phyloP scores from a whole-genome alignment of 177 flowering plant species.

The Tripterygium wilfordii region DNA sequence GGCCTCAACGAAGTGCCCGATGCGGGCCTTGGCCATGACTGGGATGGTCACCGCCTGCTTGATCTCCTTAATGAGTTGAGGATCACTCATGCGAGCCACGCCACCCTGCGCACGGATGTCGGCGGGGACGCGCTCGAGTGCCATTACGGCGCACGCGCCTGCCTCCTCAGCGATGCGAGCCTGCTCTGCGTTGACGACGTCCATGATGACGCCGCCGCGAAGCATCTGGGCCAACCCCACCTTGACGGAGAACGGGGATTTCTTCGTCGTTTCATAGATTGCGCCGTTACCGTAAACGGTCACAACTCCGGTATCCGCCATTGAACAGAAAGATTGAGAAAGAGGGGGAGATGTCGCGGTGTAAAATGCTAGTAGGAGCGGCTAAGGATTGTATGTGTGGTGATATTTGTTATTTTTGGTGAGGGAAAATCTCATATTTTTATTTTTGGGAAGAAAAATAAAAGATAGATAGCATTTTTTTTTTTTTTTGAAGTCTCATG shows the following conservation, averaged over 20 bases:
- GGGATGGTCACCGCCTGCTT: constrained; percentile 62
- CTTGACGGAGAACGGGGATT: constrained; percentile 63
- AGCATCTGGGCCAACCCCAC: constrained; percentile 71
- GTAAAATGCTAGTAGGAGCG: background rate
- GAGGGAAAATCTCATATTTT: too few species aligned
- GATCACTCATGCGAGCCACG: constrained; percentile 64
- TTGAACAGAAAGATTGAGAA: constrained; percentile 1
- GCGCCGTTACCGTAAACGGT: constrained; percentile 60
- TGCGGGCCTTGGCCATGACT: constrained; percentile 66
- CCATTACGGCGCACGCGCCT: constrained; percentile 72
- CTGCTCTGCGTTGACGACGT: constrained; percentile 59
- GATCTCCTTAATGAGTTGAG: constrained; percentile 58
- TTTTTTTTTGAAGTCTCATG: too few species aligned
- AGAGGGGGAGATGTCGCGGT: background rate
- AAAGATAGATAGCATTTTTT: too few species aligned
- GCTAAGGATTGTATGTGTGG: too few species aligned
- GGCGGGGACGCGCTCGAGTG: constrained; percentile 64
- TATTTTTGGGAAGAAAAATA: too few species aligned
- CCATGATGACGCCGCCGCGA: constrained; percentile 69
- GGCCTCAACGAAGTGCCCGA: constrained; percentile 70
- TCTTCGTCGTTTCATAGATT: constrained; percentile 36
- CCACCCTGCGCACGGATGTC: constrained; percentile 69
- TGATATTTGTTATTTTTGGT: too few species aligned
- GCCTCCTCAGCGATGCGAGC: constrained; percentile 67
- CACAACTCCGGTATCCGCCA: constrained; percentile 51